Evolutionary conservation across 2,329 filamentous ascomycete species (phyloP).

Genomic region (Metarhizium guizhouense): DNA sequence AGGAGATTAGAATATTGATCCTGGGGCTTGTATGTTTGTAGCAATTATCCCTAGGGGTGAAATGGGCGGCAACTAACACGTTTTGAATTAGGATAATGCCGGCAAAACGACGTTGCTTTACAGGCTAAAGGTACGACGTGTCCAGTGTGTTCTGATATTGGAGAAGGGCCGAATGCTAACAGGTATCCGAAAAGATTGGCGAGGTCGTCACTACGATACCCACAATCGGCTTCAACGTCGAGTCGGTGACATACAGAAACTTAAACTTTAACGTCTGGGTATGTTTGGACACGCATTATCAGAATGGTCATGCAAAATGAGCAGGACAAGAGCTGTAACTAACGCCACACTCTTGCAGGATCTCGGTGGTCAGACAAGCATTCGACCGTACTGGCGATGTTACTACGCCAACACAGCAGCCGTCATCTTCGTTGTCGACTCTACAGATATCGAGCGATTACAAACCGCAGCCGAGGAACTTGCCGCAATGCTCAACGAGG

Average conservation of each 20-base stretch:
- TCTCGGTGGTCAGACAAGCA: slow-evolving; percentile 95
- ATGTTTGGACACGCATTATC: slow-evolving; percentile 26
- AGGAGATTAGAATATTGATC: slow-evolving; percentile 95
- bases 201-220: slow-evolving; percentile 99
- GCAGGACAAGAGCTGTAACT: neutral
- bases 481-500: slow-evolving; percentile 91
- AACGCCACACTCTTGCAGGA: slow-evolving; percentile 43
- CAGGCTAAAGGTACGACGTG: slow-evolving; percentile 66
- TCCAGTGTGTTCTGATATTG: neutral
- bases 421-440: slow-evolving; percentile 97
- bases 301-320: neutral
- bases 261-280: slow-evolving; percentile 99
- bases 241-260: slow-evolving; percentile 97
- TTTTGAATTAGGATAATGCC: slow-evolving; percentile 69
- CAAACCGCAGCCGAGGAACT: slow-evolving; percentile 90
- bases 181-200: slow-evolving; percentile 61
- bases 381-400: slow-evolving; percentile 97
- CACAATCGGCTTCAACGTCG: slow-evolving; percentile 98
- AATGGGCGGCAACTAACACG: slow-evolving; percentile 8
- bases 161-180: neutral
- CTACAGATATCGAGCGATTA: slow-evolving; percentile 91
- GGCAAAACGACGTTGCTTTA: slow-evolving; percentile 97
- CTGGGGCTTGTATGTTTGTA: slow-evolving; percentile 66
- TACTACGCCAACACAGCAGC: slow-evolving; percentile 99
- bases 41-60: neutral